phyloP scores from a whole-genome alignment of 352 stramenopile genomes.

The Pythium apleroticum region DNA sequence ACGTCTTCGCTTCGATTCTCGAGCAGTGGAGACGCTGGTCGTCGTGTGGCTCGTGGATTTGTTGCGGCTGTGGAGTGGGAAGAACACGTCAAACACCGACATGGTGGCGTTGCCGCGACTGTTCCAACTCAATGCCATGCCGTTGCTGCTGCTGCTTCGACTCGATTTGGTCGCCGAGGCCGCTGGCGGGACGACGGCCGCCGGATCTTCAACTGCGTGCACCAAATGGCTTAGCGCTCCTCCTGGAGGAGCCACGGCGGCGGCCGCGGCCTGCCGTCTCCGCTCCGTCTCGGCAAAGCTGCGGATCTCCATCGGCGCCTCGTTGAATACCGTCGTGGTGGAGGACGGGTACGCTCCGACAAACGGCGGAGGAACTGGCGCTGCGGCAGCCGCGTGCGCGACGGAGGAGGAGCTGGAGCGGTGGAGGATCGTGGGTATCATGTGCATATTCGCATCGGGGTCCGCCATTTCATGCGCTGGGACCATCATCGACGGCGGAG shows the following conservation, averaged over 20 bases:
- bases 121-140: conserved; percentile 2
- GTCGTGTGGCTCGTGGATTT: conserved; percentile 8
- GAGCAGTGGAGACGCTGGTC: not conserved
- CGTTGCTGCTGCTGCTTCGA: conserved; percentile 20
- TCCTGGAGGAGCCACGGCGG: conserved; percentile 1
- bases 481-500: conserved; percentile 7
- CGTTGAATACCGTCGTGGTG: conserved; percentile 44
- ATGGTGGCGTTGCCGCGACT: conserved; percentile 29
- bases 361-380: conserved; percentile 3
- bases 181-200: not conserved
- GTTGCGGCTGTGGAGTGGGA: conserved; percentile 28
- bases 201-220: conserved; percentile 6
- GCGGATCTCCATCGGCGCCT: conserved; percentile 50
- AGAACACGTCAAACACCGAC: conserved; percentile 69
- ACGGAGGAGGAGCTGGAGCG: conserved; percentile 5
- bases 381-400: not conserved
- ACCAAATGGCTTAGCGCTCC: conserved; percentile 8
- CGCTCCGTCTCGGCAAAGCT: conserved; percentile 62
- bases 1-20: conserved; percentile 27
- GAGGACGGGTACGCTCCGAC: conserved; percentile 12
- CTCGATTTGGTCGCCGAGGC: conserved; percentile 10
- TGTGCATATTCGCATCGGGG: conserved; percentile 4
- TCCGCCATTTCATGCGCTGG: not conserved
- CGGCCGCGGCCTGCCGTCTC: conserved; percentile 15
- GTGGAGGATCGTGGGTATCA: conserved; percentile 24